Percentiles rank a stretch among this genome's conserved stretches.
phyloP scores from a whole-genome alignment of 768 basidiomycete genomes.

The Antrodiella citrinella region DNA sequence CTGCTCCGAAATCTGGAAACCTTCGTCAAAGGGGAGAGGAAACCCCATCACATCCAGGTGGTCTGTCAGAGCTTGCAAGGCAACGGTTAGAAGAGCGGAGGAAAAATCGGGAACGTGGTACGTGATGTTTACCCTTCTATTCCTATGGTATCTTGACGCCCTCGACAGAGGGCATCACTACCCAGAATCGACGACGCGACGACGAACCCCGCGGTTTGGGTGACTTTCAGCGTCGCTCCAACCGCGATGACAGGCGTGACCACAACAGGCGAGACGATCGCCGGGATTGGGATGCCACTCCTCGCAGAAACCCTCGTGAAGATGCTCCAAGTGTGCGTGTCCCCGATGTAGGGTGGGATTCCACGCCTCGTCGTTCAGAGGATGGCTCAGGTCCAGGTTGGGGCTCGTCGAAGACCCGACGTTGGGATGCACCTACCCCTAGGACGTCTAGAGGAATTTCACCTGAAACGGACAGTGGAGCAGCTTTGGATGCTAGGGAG shows the following conservation, averaged over 20 bases:
- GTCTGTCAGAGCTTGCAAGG: conserved; percentile 70
- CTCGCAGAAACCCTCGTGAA: conserved; percentile 37
- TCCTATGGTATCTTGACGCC: no score
- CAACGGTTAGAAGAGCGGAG: conserved; percentile 72
- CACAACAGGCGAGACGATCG: conserved; percentile 24
- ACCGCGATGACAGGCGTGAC: conserved; percentile 46
- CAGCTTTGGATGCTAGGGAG: conserved; percentile 67
- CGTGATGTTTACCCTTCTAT: background rate
- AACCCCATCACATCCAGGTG: conserved; percentile 90
- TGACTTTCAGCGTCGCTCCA: conserved; percentile 89
- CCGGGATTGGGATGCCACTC: conserved; percentile 51
- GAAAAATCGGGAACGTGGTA: conserved; percentile 59
- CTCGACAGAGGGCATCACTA: conserved; percentile 60
- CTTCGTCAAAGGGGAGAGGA: conserved; percentile 74
- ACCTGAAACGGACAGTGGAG: conserved; percentile 55
- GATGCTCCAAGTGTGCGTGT: conserved; percentile 82
- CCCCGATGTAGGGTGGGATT: conserved; percentile 91
- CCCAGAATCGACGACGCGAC: conserved; percentile 42
- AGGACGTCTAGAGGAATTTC: conserved; percentile 57
- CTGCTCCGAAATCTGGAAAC: conserved; percentile 46
- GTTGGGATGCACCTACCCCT: conserved; percentile 85
- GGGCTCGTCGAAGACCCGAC: conserved; percentile 43
- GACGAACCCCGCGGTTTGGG: conserved; percentile 75
- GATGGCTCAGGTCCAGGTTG: conserved; percentile 43
- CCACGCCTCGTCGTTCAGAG: conserved; percentile 65